Evolutionary conservation across 208 protist genomes (phyloP), one percentile per base, ranked within the genome.

Genomic region (Strigomonas oncopelti): DNA sequence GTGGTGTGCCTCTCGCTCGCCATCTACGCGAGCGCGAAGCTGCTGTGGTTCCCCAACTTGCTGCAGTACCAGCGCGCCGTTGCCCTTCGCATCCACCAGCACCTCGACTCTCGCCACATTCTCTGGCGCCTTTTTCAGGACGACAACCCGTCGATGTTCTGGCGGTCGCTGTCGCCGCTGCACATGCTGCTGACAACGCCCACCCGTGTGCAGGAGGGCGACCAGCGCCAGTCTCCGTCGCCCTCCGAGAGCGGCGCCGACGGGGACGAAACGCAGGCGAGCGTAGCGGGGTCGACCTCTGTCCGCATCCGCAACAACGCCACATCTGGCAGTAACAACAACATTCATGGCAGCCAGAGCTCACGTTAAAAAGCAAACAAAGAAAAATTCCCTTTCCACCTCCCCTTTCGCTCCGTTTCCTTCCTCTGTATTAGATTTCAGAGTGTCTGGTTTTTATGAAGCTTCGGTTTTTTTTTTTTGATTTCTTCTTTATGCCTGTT

Each of bases 11-110:
- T 81, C 25, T 81, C 83, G 24, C 76, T 85, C 14, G 70, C 74
- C 22, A 48, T 87, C 22, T 87, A 87, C 65, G 80, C 83, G 5
- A 52, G 74, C 8, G 62, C 78, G 25, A 92, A 92, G 65, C 20
- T 79, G 29, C 62, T 81, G 24, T 92, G 81, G 74, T 88, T 92
- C 61, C 83, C 86, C 29, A 77, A 88, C 54, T 46, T 78, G 34
- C 69, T 92, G 66, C 86, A 92, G 68, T 58, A 85, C 13, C 78
- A 87, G 69, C 80, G 86, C 13, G 32, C 71, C 32, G 53, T 73
- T 28, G 60, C 74, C 34, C 64, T 67, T 36, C 66, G 69, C 38
- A 38, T 83, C 5, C 53, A 68, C 2, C 59, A 75, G 53, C 31
- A 48, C 22, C 42, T 58, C 11, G 57, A 34, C 70, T 59, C 70